phyloP scores from a whole-genome alignment of 495 filamentous ascomycete species.

The Tuber calosporum region DNA sequence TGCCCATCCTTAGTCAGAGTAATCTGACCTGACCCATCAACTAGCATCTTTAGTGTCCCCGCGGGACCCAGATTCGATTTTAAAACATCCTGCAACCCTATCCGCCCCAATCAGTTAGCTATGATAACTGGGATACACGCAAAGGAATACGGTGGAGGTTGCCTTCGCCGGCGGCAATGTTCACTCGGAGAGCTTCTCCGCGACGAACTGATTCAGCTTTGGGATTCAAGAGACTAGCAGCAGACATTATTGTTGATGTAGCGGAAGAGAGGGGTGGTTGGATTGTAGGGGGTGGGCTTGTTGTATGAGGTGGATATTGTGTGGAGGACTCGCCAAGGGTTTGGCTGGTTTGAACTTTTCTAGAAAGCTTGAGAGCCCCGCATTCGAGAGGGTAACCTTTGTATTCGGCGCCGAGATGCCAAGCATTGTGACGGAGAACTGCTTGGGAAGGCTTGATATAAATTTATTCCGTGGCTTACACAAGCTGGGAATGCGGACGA shows the following conservation, averaged over 20 bases:
- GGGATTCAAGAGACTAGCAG: constrained; percentile 92
- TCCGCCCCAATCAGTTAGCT: constrained; percentile 14
- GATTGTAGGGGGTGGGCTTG: not conserved
- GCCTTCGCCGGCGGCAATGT: constrained; percentile 90
- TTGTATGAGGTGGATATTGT: not conserved
- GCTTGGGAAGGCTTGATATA: not conserved
- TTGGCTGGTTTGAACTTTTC: not conserved
- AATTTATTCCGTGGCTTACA: not conserved
- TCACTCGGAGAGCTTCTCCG: constrained; percentile 90
- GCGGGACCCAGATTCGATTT: constrained; percentile 91
- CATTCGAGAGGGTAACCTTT: constrained; percentile 2
- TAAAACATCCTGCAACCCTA: constrained; percentile 79
- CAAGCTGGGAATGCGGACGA: not conserved
- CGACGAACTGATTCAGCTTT: constrained; percentile 96
- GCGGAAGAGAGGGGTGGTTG: not conserved
- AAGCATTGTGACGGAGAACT: not conserved
- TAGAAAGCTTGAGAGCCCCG: not conserved
- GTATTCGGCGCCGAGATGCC: not conserved
- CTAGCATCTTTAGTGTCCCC: constrained; percentile 98
- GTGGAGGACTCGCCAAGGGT: not conserved
- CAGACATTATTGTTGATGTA: constrained; percentile 54
- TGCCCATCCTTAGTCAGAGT: constrained; percentile 99
- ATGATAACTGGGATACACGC: not conserved
- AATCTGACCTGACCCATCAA: constrained; percentile 94
- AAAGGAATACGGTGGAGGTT: constrained; percentile 6